phyloP scores from a whole-genome alignment of 2,329 filamentous ascomycete genomes.

The Tothia fuscella region DNA sequence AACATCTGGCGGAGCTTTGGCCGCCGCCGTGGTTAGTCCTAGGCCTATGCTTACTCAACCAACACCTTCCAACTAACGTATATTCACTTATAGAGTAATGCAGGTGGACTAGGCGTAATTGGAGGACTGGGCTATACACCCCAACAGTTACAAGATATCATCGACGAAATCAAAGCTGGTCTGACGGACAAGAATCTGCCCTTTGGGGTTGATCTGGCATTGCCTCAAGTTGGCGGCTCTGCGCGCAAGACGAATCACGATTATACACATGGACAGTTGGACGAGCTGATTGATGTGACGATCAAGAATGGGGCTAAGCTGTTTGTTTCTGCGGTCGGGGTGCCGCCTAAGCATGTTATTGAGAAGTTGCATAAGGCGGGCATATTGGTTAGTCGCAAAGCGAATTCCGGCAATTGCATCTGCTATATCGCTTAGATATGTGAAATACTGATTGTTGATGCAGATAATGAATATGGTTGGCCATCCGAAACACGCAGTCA shows the following conservation, averaged over 20 bases:
- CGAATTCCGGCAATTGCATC: too few species aligned
- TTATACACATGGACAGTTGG: slow-evolving; percentile 80
- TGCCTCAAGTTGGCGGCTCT: slow-evolving; percentile 74
- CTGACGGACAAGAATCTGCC: slow-evolving; percentile 57
- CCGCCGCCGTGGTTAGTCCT: slow-evolving; percentile 75
- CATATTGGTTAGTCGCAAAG: slow-evolving; percentile 66
- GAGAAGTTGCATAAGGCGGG: slow-evolving; percentile 66
- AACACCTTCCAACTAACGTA: too few species aligned
- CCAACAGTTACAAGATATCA: slow-evolving; percentile 62
- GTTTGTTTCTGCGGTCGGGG: slow-evolving; percentile 80
- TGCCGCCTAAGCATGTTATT: slow-evolving; percentile 64
- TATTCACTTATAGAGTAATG: too few species aligned
- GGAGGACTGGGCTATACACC: slow-evolving; percentile 63
- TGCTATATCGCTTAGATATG: too few species aligned
- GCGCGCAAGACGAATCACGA: slow-evolving; percentile 91
- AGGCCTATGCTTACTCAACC: too few species aligned
- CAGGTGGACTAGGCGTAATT: slow-evolving; percentile 62
- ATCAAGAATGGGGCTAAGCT: slow-evolving; percentile 73
- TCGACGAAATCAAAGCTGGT: slow-evolving; percentile 72
- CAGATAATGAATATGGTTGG: slow-evolving; percentile 99
- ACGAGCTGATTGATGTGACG: slow-evolving; percentile 77
- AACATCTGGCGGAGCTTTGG: slow-evolving; percentile 64
- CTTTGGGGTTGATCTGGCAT: slow-evolving; percentile 83
- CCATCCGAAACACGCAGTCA: slow-evolving; percentile 79
- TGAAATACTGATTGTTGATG: too few species aligned